These are phyloP conservation scores for Chlamydomonas sphaeroides DNA, from an alignment of 139 green algal genomes.

Conservation along the genomic window DNA sequence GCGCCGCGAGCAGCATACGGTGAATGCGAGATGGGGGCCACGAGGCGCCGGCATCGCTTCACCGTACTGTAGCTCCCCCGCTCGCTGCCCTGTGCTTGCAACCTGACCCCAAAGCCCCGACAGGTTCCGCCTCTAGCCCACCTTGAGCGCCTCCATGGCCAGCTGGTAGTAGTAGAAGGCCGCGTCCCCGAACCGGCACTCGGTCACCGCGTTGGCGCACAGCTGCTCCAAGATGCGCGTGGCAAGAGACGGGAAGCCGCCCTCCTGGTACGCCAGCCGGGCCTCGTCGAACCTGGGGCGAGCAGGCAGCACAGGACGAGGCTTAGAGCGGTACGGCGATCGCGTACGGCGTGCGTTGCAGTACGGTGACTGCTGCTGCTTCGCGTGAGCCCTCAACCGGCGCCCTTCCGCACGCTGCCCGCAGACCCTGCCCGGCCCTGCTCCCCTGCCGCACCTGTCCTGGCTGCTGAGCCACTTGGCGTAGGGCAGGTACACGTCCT, in stretches of 20 bases:
- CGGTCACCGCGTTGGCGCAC: conserved; percentile 66
- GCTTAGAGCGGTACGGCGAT: not conserved
- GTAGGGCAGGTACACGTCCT: conserved; percentile 71
- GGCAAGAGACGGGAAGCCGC: conserved; percentile 53
- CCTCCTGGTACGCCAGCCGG: conserved; percentile 58
- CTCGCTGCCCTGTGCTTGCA: too few relatives aligned
- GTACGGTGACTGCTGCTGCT: too few relatives aligned
- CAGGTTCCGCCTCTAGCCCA: too few relatives aligned
- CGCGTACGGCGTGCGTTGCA: too few relatives aligned
- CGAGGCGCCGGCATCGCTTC: too few relatives aligned
- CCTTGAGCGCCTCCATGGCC: conserved; percentile 65
- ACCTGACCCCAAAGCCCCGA: too few relatives aligned
- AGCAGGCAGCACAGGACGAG: not conserved
- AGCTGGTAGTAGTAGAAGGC: conserved; percentile 76
- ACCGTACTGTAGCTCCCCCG: too few relatives aligned
- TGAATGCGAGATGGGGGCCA: too few relatives aligned
- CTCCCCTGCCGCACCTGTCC: too few relatives aligned
- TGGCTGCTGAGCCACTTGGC: conserved; percentile 69
- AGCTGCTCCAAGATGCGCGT: conserved; percentile 73
- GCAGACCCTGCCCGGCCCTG: too few relatives aligned
- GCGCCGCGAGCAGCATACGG: too few relatives aligned
- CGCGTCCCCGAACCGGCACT: conserved; percentile 73
- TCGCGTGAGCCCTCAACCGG: not conserved
- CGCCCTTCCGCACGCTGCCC: too few relatives aligned
- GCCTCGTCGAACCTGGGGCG: conserved; percentile 61